Evolutionary conservation across 768 basidiomycete species (phyloP).

Genomic region (Suillus bovinus): DNA sequence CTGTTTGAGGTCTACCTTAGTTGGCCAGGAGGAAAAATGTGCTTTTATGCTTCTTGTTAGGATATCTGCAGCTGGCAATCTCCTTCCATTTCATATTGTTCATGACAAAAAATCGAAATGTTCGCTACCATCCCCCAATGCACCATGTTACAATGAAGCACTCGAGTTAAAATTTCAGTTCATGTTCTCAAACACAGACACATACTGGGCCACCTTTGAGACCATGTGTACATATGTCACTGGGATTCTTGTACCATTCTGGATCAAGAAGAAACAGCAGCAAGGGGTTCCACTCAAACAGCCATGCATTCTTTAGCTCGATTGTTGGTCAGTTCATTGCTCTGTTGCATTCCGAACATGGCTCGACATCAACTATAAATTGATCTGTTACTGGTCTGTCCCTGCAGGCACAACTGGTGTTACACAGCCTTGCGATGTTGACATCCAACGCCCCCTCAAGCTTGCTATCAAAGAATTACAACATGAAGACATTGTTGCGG

Average conservation of each 20-base stretch:
- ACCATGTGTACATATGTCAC: too few relatives aligned
- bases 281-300: too few relatives aligned
- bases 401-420: conserved; percentile 32
- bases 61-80: conserved; percentile 25
- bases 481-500: conserved; percentile 35
- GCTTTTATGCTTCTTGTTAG: conserved; percentile 38
- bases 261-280: too few relatives aligned
- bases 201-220: too few relatives aligned
- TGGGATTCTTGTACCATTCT: too few relatives aligned
- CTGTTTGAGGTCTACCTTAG: too few relatives aligned
- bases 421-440: conserved; percentile 21
- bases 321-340: too few relatives aligned
- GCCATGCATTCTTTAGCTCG: too few relatives aligned
- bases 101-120: conserved; percentile 27
- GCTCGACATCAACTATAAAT: conserved; percentile 32
- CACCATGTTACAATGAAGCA: conserved; percentile 24
- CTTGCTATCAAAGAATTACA: conserved; percentile 30
- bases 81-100: conserved; percentile 38
- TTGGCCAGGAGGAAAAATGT: conserved; percentile 39
- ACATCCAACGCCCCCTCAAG: conserved; percentile 38
- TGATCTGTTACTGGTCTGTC: conserved; percentile 31
- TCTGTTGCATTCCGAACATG: conserved; percentile 17
- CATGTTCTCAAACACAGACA: too few relatives aligned
- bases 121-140: conserved; percentile 19
- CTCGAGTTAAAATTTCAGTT: background rate